phyloP scores from a whole-genome alignment of 2,329 filamentous ascomycete species.

The Claviceps humidiphila region DNA sequence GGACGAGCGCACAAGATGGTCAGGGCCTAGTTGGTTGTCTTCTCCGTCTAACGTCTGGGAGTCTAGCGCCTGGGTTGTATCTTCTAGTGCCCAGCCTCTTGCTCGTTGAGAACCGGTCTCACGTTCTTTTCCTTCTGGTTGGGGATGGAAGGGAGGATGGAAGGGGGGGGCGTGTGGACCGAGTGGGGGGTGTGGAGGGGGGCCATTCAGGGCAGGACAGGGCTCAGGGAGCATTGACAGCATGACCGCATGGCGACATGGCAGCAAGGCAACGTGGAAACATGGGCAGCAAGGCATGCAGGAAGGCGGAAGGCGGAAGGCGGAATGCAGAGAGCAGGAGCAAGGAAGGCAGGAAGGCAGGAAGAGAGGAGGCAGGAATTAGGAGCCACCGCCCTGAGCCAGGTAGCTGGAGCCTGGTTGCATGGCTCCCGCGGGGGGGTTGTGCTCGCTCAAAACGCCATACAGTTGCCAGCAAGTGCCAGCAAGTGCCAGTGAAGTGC shows the following conservation, averaged over 20 bases:
- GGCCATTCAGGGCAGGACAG: background rate
- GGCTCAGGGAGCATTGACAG: background rate
- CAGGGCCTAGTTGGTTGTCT: conserved; percentile 5
- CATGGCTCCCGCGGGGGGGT: no score
- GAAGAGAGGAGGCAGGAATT: background rate
- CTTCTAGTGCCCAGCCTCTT: background rate
- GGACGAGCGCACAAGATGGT: conserved; percentile 10
- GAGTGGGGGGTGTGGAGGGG: background rate
- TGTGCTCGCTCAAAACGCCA: no score
- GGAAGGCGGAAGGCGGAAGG: background rate
- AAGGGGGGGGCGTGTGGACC: background rate
- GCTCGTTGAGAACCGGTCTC: background rate
- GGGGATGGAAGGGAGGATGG: background rate
- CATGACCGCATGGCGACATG: conserved; percentile 1
- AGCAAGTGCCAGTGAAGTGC: no score
- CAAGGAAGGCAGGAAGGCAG: background rate
- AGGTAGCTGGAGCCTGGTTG: background rate
- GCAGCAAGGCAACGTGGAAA: background rate
- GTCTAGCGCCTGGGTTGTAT: no score
- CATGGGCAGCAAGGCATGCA: conserved; percentile 1
- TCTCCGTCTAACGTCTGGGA: background rate
- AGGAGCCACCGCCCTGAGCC: background rate
- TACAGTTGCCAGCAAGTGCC: no score
- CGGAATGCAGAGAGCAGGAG: background rate
- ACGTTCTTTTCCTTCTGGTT: background rate